Conservation (phyloP, 129 eudicot genomes). For the Ambrosia trifida region DNA sequence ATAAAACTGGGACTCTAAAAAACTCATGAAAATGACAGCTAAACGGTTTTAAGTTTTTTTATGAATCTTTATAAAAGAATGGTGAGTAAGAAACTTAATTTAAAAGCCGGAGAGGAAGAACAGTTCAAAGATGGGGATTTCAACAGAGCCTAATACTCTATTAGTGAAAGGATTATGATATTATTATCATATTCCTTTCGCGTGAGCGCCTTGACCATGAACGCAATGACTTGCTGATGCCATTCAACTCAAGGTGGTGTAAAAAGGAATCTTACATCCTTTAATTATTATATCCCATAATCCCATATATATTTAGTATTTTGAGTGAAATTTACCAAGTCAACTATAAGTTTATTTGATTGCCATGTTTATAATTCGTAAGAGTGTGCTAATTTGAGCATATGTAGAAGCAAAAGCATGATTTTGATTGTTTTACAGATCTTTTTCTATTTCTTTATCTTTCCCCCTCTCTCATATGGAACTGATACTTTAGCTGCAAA, state of each 20-base stretch:
- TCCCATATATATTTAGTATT: background rate
- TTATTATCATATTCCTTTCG: background rate
- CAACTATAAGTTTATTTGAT: background rate
- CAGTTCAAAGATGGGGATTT: background rate
- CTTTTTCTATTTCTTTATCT: constrained; percentile 11
- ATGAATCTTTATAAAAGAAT: background rate
- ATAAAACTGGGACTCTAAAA: background rate
- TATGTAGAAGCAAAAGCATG: background rate
- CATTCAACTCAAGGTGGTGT: background rate
- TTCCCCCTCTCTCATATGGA: background rate
- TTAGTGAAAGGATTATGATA: background rate
- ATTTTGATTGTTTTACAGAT: background rate
- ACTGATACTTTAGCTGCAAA: constrained; percentile 28
- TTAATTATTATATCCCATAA: background rate
- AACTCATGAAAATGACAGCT: background rate
- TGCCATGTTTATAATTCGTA: background rate
- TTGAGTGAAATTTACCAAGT: background rate
- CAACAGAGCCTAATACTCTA: background rate
- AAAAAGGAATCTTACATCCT: background rate
- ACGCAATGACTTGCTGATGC: background rate
- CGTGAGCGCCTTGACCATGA: no score
- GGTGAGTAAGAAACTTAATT: background rate
- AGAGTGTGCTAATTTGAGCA: background rate
- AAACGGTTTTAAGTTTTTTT: background rate
- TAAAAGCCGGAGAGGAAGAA: background rate